Conservation (phyloP, 768 basidiomycete genomes). For the Phanerochaete carnosa region DNA sequence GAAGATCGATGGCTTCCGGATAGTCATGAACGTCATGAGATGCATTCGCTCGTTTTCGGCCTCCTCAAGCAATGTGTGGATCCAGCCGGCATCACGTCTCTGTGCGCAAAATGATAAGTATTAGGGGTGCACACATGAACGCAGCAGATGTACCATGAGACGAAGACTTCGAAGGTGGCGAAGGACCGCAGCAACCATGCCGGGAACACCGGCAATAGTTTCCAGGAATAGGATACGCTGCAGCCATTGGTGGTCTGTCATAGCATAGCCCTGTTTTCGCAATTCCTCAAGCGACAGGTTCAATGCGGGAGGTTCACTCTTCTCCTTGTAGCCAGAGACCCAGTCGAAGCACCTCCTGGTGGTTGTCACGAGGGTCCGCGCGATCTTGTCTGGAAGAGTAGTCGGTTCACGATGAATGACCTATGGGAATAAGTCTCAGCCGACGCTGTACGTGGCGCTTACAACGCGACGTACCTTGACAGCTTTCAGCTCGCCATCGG, state of each 20-base stretch:
- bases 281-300: slow-evolving; percentile 74
- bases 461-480: slow-evolving; percentile 51
- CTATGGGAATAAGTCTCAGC: slow-evolving; percentile 29
- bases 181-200: slow-evolving; percentile 89
- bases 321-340: slow-evolving; percentile 83
- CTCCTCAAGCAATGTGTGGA: slow-evolving; percentile 89
- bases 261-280: slow-evolving; percentile 65
- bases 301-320: slow-evolving; percentile 53
- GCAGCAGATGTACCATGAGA: slow-evolving; percentile 56
- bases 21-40: slow-evolving; percentile 94
- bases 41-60: slow-evolving; percentile 99
- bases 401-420: slow-evolving; percentile 66
- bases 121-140: neutral
- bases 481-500: slow-evolving; percentile 64
- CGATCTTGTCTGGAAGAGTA: slow-evolving; percentile 72
- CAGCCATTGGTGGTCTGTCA: slow-evolving; percentile 78
- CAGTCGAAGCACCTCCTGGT: slow-evolving; percentile 72
- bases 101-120: slow-evolving; percentile 17
- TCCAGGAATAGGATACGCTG: slow-evolving; percentile 72
- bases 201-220: slow-evolving; percentile 91
- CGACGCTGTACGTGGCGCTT: neutral
- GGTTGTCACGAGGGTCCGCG: slow-evolving; percentile 53
- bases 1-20: slow-evolving; percentile 73
- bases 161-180: slow-evolving; percentile 88
- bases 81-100: slow-evolving; percentile 70